These are phyloP conservation scores for Candida ponderosae DNA, from an alignment of 805 yeast genomes.

Conservation along the genomic window DNA sequence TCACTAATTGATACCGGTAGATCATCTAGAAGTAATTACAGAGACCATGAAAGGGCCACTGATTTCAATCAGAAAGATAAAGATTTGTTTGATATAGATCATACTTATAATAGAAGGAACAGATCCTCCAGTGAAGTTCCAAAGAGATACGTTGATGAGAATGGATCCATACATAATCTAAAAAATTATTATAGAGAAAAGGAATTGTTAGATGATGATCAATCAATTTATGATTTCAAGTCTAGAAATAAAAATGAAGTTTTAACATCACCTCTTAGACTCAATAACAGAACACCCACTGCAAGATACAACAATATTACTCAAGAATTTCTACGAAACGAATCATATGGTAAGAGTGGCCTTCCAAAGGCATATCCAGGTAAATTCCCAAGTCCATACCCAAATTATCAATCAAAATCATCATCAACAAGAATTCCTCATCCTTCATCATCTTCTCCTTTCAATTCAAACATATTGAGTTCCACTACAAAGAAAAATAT, in stretches of 20 bases:
- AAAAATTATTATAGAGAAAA: constrained; percentile 8
- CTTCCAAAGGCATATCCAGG: constrained; percentile 17
- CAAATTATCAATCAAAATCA: background rate
- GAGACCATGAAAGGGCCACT: too few species aligned
- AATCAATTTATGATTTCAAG: background rate
- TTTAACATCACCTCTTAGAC: background rate
- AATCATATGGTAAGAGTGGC: constrained; percentile 3
- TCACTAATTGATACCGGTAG: background rate
- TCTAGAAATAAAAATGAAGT: background rate
- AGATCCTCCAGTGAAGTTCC: background rate
- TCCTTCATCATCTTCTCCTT: too few species aligned
- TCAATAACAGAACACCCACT: background rate
- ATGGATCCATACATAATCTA: constrained; percentile 1
- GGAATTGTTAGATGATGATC: constrained; percentile 11
- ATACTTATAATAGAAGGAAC: background rate
- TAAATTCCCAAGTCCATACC: constrained; percentile 17
- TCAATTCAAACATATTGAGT: constrained; percentile 4
- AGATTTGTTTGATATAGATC: background rate
- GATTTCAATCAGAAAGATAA: too few species aligned
- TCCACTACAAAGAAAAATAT: constrained; percentile 13
- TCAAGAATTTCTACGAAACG: background rate
- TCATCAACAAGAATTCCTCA: background rate
- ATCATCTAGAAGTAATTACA: constrained; percentile 1
- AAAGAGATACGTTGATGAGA: background rate
- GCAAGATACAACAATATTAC: background rate